A percentile compares a stretch with the other conserved stretches of the same genome.
phyloP scores from a whole-genome alignment of 2,329 filamentous ascomycete species.

The Fusarium algeriense region DNA sequence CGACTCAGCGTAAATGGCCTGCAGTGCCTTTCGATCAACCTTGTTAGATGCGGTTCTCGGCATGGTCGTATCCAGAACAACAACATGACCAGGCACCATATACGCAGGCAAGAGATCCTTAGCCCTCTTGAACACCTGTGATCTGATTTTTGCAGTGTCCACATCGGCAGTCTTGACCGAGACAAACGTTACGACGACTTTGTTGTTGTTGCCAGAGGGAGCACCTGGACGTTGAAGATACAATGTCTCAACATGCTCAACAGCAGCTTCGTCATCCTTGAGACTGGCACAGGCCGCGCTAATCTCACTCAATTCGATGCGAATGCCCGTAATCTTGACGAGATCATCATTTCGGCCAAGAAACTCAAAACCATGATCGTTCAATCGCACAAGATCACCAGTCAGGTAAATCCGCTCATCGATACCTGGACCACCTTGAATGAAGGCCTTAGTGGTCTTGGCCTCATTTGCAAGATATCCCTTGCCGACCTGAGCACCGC shows the following conservation, averaged over 20 bases:
- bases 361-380: slow-evolving; percentile 31
- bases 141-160: slow-evolving; percentile 1
- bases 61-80: slow-evolving; percentile 30
- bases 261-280: slow-evolving; percentile 6
- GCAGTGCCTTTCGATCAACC: slow-evolving; percentile 27
- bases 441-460: slow-evolving; percentile 27
- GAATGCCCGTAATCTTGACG: slow-evolving; percentile 28
- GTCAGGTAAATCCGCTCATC: slow-evolving; percentile 28
- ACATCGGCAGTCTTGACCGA: slow-evolving; percentile 18
- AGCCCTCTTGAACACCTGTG: slow-evolving; percentile 15
- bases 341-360: slow-evolving; percentile 28
- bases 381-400: slow-evolving; percentile 28
- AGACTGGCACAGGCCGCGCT: slow-evolving; percentile 28
- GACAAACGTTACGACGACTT: slow-evolving; percentile 25
- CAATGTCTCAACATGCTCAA: slow-evolving; percentile 27
- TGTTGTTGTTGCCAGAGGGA: not conserved
- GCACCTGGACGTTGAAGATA: slow-evolving; percentile 7
- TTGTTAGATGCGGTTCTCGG: slow-evolving; percentile 28
- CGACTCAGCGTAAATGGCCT: slow-evolving; percentile 1
- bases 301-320: slow-evolving; percentile 31
- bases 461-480: slow-evolving; percentile 25
- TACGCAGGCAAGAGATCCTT: slow-evolving; percentile 22
- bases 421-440: slow-evolving; percentile 18
- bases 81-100: slow-evolving; percentile 30
- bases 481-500: slow-evolving; percentile 25